Percentiles rank a stretch among this genome's conserved stretches.
phyloP scores from a whole-genome alignment of 345 rosid genomes.

The Cochlearia excelsa region DNA sequence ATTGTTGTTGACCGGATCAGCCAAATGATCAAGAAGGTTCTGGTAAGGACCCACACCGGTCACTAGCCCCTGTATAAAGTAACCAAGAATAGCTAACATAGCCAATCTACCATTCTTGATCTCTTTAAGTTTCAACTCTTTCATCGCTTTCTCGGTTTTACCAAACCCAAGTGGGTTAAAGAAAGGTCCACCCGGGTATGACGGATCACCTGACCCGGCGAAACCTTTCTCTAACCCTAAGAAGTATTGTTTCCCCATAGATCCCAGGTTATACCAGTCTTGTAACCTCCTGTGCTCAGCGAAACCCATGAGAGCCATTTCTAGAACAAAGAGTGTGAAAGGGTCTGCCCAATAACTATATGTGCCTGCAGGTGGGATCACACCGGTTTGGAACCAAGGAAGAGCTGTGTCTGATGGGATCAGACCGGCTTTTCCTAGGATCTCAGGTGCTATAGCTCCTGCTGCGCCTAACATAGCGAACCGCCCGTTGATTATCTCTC shows the following conservation, averaged over 20 bases:
- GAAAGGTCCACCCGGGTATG: constrained; percentile 91
- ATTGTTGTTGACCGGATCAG: constrained; percentile 95
- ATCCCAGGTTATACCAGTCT: constrained; percentile 89
- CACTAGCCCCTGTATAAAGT: constrained; percentile 71
- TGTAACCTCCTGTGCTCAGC: constrained; percentile 97
- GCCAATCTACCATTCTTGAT: constrained; percentile 93
- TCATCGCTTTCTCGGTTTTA: constrained; percentile 84
- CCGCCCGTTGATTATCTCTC: constrained; percentile 85
- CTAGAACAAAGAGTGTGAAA: constrained; percentile 83
- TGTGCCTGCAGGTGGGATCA: constrained; percentile 94
- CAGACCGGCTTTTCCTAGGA: constrained; percentile 77
- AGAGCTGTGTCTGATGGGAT: constrained; percentile 85
- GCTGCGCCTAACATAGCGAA: constrained; percentile 81
- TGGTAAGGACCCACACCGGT: constrained; percentile 95
- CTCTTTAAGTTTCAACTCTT: constrained; percentile 90
- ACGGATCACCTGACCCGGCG: constrained; percentile 80
- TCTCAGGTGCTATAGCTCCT: constrained; percentile 89
- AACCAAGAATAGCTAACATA: constrained; percentile 83
- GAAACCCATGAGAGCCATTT: constrained; percentile 94
- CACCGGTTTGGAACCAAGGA: constrained; percentile 96
- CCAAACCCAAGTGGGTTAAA: constrained; percentile 94
- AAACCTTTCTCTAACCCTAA: constrained; percentile 78
- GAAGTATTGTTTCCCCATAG: constrained; percentile 92
- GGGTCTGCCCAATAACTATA: constrained; percentile 95
- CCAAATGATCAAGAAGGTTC: constrained; percentile 89